Evolutionary conservation across 371 early-diverging fungal species (phyloP), one percentile per base, ranked within the genome.

Genomic region (Rhizopus sp.): DNA sequence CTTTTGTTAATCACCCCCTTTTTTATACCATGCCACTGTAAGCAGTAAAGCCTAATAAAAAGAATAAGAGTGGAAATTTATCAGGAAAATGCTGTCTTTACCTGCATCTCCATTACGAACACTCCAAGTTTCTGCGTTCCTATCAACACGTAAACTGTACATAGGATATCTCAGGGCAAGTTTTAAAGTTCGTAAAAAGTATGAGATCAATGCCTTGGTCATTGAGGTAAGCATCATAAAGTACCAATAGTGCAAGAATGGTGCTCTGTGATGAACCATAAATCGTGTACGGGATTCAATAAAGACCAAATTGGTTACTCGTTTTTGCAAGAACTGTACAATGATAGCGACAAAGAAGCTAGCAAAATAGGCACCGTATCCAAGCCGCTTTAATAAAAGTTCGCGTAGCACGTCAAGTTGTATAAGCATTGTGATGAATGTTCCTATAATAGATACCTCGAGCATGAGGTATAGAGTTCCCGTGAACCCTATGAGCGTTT

Each of bases 71-170:
- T 3, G 13, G 12, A 16, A 34, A 16, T 6, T 34, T 17, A 33
- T 1, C 9, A 41, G 13, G 10, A 12, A 35, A 31, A 37, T 4
- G 16, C 7, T 16, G 6, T 15, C 1, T 15, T 50, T 66, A 64
- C 77, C 78, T 52, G 72, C 80, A 66, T 80, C 80, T 7, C 77
- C 80, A 8, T 72, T 69, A n/a, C 80, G 69, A 3, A 80, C 80
- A 55, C 73, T 73, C 80, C 80, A 80, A 0, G 77, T 80, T 55
- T 80, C 80, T 7, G 77, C 77, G 51, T 80, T 80, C 29, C 80
- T 55, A 40, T 80, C 80, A 0, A 80, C 77, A 12, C 80, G 62
- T 16, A 75, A 30, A 60, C 77, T 76, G 54, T 75, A 80, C 2
- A 80, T 34, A 7, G 80, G 77, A 41, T 77, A 80, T 12, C 80